Percentiles rank a stretch among this genome's conserved stretches.
phyloP scores from a whole-genome alignment of 805 yeast genomes.

The Ogataea degrootiae region DNA sequence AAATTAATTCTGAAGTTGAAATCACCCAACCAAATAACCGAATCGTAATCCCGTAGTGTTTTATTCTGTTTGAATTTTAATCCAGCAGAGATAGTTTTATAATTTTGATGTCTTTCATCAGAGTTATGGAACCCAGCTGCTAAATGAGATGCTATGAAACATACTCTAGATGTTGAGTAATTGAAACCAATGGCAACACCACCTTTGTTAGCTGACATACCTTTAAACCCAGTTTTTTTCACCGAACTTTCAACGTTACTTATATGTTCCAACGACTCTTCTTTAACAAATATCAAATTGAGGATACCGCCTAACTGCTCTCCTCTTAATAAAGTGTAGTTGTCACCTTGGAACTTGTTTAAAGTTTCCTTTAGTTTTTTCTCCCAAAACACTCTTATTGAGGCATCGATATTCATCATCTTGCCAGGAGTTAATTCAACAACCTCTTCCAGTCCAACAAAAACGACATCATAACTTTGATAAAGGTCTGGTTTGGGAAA shows the following conservation, averaged over 20 bases:
- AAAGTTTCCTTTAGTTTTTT: constrained; percentile 45
- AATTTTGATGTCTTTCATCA: constrained; percentile 83
- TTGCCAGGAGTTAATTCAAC: constrained; percentile 80
- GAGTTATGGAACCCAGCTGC: constrained; percentile 88
- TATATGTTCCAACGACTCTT: constrained; percentile 45
- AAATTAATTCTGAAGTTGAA: constrained; percentile 79
- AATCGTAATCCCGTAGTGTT: constrained; percentile 71
- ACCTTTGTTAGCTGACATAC: constrained; percentile 67
- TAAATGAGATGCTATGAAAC: constrained; percentile 80
- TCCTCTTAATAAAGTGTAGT: constrained; percentile 51
- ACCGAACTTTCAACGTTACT: constrained; percentile 63
- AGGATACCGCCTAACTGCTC: constrained; percentile 86
- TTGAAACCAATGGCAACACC: constrained; percentile 54
- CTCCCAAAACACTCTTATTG: constrained; percentile 62
- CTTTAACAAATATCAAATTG: constrained; percentile 61
- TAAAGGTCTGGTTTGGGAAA: constrained; percentile 37
- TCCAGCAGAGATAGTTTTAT: constrained; percentile 70
- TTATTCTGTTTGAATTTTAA: constrained; percentile 57
- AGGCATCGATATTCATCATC: constrained; percentile 72
- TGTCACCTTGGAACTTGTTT: constrained; percentile 34
- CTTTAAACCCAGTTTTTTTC: constrained; percentile 92
- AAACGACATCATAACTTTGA: constrained; percentile 60
- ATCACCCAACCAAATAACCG: constrained; percentile 89
- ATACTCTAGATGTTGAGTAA: constrained; percentile 56
- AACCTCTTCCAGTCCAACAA: constrained; percentile 85